These are phyloP conservation scores for Thymus quinquecostatus DNA, from an alignment of 257 asterid species.

Conservation along the genomic window DNA sequence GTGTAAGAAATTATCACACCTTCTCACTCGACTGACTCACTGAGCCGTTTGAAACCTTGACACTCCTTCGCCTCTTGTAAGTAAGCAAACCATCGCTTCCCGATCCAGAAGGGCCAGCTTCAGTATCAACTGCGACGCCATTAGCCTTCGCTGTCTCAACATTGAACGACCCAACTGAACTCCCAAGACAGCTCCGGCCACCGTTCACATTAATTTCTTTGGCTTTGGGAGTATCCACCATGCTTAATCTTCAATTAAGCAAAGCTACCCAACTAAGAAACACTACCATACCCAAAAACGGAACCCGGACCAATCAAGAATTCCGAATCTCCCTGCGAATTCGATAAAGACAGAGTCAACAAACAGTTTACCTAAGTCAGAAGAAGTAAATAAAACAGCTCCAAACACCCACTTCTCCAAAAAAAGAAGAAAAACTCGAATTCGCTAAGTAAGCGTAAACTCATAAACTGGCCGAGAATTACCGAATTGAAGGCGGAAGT, in stretches of 20 bases:
- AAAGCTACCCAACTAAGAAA: constrained; percentile 23
- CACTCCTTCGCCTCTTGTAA: constrained; percentile 73
- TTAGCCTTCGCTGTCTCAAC: constrained; percentile 39
- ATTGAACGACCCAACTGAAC: constrained; percentile 27
- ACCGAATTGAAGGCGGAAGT: neutral
- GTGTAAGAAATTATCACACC: constrained; percentile 41
- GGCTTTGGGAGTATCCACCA: constrained; percentile 50
- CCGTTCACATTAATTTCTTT: constrained; percentile 38
- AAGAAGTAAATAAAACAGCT: constrained; percentile 6
- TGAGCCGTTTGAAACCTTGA: constrained; percentile 35
- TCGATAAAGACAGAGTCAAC: neutral
- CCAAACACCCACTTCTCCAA: neutral
- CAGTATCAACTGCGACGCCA: constrained; percentile 37
- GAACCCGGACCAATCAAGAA: constrained; percentile 28
- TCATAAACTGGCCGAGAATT: constrained; percentile 19
- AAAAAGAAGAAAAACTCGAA: neutral
- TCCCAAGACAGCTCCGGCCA: constrained; percentile 32
- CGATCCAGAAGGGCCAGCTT: constrained; percentile 40
- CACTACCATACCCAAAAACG: constrained; percentile 33
- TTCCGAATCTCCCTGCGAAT: constrained; percentile 38
- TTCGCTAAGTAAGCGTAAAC: neutral
- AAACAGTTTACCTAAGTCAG: neutral
- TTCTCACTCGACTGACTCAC: constrained; percentile 44
- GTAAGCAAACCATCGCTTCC: constrained; percentile 50
- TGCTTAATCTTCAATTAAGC: constrained; percentile 38